Conservation (phyloP, 2,329 filamentous ascomycete species). For the Xylaria sp. region DNA sequence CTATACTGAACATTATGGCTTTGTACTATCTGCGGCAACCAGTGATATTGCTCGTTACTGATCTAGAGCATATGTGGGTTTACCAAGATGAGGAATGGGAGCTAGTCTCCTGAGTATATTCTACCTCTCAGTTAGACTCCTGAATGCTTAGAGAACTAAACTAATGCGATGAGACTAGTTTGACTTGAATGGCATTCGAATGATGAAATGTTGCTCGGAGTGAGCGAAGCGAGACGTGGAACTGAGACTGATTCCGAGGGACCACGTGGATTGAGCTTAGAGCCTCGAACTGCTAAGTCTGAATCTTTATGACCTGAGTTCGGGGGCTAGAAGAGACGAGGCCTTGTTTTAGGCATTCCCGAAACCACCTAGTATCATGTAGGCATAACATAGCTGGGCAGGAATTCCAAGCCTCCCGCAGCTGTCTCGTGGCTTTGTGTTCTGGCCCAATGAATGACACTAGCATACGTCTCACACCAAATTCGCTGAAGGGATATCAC, state of each 20-base stretch:
- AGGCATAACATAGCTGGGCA: constrained; percentile 1
- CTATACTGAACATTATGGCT: background rate
- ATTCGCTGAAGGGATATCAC: background rate
- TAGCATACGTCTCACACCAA: constrained; percentile 8
- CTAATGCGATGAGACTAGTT: too few species aligned
- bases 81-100: background rate
- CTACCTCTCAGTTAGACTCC: background rate
- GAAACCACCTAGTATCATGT: background rate
- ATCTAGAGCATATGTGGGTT: background rate
- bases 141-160: background rate
- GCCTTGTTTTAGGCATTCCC: background rate
- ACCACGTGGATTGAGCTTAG: background rate
- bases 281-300: background rate
- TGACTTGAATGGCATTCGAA: background rate
- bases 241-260: constrained; percentile 4
- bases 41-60: background rate
- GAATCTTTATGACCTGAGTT: background rate
- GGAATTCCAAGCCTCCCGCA: background rate
- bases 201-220: background rate
- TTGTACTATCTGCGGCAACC: background rate
- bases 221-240: background rate
- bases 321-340: constrained; percentile 6
- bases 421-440: background rate
- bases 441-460: constrained; percentile 17
- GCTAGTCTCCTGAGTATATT: background rate